A percentile compares a stretch with the other conserved stretches of the same genome.
Conservation (phyloP, 129 eudicot genomes). For the Centaurea solstitialis region DNA sequence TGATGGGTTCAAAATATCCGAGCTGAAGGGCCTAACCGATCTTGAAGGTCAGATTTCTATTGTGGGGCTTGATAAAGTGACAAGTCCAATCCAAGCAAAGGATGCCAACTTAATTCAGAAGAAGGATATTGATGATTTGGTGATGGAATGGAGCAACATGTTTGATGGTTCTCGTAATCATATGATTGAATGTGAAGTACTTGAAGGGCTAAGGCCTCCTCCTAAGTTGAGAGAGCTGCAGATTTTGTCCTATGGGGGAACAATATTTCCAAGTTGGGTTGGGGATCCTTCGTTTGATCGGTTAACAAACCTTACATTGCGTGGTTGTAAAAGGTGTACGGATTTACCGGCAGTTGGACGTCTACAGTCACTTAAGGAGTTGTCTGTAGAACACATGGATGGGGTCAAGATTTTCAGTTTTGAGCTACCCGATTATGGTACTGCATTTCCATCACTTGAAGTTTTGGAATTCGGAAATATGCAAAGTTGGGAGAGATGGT, state of each 20-base stretch:
- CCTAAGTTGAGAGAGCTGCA: conserved; percentile 24
- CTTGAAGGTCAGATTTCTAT: conserved; percentile 32
- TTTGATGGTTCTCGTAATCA: conserved; percentile 15
- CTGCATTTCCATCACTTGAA: conserved; percentile 39
- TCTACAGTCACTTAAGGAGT: conserved; percentile 36
- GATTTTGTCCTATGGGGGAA: conserved; percentile 32
- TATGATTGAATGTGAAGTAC: conserved; percentile 28
- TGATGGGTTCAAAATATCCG: conserved; percentile 19
- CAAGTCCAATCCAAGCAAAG: conserved; percentile 23
- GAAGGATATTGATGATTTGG: conserved; percentile 18
- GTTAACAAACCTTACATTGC: conserved; percentile 30
- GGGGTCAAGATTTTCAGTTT: conserved; percentile 27
- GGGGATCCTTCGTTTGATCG: conserved; percentile 38
- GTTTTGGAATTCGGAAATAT: background rate
- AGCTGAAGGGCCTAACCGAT: conserved; percentile 18
- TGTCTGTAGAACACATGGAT: conserved; percentile 27
- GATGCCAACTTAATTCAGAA: conserved; percentile 37
- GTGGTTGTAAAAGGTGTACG: conserved; percentile 33
- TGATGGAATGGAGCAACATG: conserved; percentile 36
- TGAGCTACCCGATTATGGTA: conserved; percentile 30
- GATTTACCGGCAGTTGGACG: conserved; percentile 45
- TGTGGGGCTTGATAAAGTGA: conserved; percentile 33
- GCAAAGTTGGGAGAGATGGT: conserved; percentile 27
- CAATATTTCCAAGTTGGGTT: conserved; percentile 47
- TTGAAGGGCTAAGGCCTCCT: conserved; percentile 35